phyloP scores from a whole-genome alignment of 2,329 filamentous ascomycete genomes.

The Fusarium sp. region DNA sequence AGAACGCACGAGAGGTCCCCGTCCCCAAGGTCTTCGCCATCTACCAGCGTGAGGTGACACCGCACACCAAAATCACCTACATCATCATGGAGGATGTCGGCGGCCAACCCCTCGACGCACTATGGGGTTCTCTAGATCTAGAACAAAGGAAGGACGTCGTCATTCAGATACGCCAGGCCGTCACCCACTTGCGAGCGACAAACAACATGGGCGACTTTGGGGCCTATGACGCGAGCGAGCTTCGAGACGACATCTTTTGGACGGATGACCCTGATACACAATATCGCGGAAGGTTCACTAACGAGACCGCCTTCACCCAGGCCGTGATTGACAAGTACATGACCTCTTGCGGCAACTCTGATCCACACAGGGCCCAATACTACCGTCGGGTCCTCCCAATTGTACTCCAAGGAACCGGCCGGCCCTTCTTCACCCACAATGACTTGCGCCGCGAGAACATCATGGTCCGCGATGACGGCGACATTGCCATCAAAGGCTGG shows the following conservation, averaged over 20 bases:
- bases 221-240: slow-evolving; percentile 15
- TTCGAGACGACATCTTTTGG: slow-evolving; percentile 24
- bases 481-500: slow-evolving; percentile 22
- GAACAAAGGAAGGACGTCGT: neutral
- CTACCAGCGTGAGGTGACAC: slow-evolving; percentile 1
- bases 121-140: slow-evolving; percentile 12
- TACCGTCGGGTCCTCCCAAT: slow-evolving; percentile 12
- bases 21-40: slow-evolving; percentile 26
- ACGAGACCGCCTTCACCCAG: slow-evolving; percentile 10
- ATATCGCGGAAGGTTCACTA: slow-evolving; percentile 7
- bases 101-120: slow-evolving; percentile 15
- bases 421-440: slow-evolving; percentile 24
- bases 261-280: slow-evolving; percentile 5
- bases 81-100: slow-evolving; percentile 27
- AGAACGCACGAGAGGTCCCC: slow-evolving; percentile 1
- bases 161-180: slow-evolving; percentile 12
- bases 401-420: neutral
- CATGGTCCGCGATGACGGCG: slow-evolving; percentile 8
- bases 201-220: slow-evolving; percentile 21
- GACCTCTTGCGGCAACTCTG: neutral
- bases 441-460: slow-evolving; percentile 29
- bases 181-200: slow-evolving; percentile 9
- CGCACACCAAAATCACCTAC: slow-evolving; percentile 11
- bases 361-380: neutral
- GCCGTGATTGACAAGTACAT: slow-evolving; percentile 7